A percentile compares a stretch with the other conserved stretches of the same genome.
Conservation (phyloP, 768 basidiomycete species). For the Favolaschia claudopus region DNA sequence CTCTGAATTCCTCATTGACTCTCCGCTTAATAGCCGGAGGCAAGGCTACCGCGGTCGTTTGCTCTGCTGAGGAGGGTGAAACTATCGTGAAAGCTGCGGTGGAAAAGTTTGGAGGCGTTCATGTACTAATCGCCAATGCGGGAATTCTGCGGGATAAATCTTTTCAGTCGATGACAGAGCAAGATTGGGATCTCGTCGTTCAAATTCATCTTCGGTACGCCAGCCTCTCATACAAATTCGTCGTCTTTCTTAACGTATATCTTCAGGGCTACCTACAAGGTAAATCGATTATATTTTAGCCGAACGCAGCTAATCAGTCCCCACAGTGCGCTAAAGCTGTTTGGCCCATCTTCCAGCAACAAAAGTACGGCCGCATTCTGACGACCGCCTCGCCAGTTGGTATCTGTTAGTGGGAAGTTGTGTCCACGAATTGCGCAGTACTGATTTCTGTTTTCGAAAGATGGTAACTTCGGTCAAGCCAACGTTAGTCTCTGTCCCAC, state of each 20-base stretch:
- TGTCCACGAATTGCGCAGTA: neutral
- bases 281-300: no score
- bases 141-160: constrained; percentile 95
- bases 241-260: neutral
- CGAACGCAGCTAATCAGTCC: neutral
- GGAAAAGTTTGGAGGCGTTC: constrained; percentile 87
- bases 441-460: constrained; percentile 46
- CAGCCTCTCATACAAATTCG: constrained; percentile 6
- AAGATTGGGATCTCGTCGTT: constrained; percentile 94
- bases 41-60: constrained; percentile 82
- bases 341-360: constrained; percentile 97
- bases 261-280: neutral
- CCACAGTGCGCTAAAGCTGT: constrained; percentile 91
- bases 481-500: constrained; percentile 57
- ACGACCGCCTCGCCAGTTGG: constrained; percentile 95
- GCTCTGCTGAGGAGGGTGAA: constrained; percentile 92
- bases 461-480: constrained; percentile 95
- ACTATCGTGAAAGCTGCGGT: constrained; percentile 86
- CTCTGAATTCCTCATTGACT: neutral
- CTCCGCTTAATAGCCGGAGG: constrained; percentile 80
- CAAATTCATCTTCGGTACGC: constrained; percentile 80
- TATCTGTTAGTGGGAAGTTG: constrained; percentile 57
- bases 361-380: constrained; percentile 94
- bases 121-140: constrained; percentile 91
- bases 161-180: constrained; percentile 86